Percentiles rank a stretch among this genome's conserved stretches.
Evolutionary conservation across 2,329 filamentous ascomycete genomes (phyloP).

Genomic region (Paramyrothecium roridum): DNA sequence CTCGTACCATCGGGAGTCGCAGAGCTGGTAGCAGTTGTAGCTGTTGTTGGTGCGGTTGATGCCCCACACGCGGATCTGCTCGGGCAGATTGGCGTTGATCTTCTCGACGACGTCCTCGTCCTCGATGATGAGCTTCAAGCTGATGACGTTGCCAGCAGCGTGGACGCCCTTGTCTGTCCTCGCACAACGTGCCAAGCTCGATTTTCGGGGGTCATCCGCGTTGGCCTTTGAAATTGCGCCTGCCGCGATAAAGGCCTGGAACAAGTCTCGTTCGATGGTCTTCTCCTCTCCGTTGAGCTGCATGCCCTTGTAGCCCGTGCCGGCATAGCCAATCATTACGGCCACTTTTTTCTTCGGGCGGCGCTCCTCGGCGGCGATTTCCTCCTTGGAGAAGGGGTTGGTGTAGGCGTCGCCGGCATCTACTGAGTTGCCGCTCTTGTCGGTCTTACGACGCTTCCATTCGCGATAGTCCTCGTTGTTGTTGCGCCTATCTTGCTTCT

Average conservation of each 20-base stretch:
- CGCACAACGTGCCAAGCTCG: conserved; percentile 87
- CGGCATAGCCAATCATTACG: conserved; percentile 91
- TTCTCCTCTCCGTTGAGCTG: conserved; percentile 81
- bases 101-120: conserved; percentile 82
- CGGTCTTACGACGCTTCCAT: conserved; percentile 38
- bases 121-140: conserved; percentile 92
- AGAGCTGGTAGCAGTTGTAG: conserved; percentile 93
- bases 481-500: conserved; percentile 34
- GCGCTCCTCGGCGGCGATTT: conserved; percentile 83
- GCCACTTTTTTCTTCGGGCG: conserved; percentile 95
- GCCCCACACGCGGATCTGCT: conserved; percentile 94
- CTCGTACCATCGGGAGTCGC: conserved; percentile 95
- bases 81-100: conserved; percentile 81
- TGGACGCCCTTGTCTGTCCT: conserved; percentile 97
- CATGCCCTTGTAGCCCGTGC: conserved; percentile 96
- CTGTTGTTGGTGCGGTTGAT: conserved; percentile 84
- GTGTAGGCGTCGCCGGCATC: conserved; percentile 19
- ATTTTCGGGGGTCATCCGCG: conserved; percentile 94
- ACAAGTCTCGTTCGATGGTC: conserved; percentile 95
- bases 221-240: conserved; percentile 96
- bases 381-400: conserved; percentile 65
- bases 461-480: conserved; percentile 36
- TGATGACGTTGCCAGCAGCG: conserved; percentile 92
- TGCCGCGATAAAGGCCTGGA: conserved; percentile 84
- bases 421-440: conserved; percentile 28